Percentiles rank a stretch among this genome's conserved stretches.
These are phyloP conservation scores for Adansonia gregorii DNA, from an alignment of 441 rosid genomes.

Conservation along the genomic window DNA sequence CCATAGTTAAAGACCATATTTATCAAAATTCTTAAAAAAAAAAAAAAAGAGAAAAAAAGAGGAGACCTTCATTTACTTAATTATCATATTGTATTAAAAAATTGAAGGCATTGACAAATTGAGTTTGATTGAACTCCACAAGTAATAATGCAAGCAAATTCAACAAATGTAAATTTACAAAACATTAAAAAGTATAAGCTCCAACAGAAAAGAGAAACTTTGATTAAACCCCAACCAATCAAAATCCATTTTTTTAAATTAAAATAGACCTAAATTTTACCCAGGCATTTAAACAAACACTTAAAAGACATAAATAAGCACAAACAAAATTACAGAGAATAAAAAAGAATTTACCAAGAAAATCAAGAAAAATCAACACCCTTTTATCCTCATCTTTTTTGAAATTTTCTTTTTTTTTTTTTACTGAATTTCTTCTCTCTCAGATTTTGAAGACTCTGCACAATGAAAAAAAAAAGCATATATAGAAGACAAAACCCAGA, in stretches of 20 bases:
- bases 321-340: not conserved
- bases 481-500: not conserved
- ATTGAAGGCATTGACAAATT: not conserved
- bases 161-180: not conserved
- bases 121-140: not conserved
- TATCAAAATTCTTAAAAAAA: not conserved
- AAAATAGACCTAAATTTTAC: not conserved
- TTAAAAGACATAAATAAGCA: not conserved
- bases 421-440: not conserved
- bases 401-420: not conserved
- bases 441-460: slow-evolving; percentile 1
- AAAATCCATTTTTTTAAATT: not conserved
- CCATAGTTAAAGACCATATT: too few species aligned
- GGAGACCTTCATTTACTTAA: not conserved
- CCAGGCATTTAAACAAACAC: slow-evolving; percentile 17
- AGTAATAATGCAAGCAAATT: not conserved
- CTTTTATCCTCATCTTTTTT: not conserved
- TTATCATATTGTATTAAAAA: not conserved
- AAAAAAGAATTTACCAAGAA: not conserved
- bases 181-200: not conserved
- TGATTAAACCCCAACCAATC: not conserved
- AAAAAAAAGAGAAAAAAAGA: not conserved
- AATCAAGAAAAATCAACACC: not conserved
- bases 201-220: not conserved
- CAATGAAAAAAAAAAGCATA: not conserved